Conservation (phyloP, 345 rosid genomes). For the Salix arbutifolia region DNA sequence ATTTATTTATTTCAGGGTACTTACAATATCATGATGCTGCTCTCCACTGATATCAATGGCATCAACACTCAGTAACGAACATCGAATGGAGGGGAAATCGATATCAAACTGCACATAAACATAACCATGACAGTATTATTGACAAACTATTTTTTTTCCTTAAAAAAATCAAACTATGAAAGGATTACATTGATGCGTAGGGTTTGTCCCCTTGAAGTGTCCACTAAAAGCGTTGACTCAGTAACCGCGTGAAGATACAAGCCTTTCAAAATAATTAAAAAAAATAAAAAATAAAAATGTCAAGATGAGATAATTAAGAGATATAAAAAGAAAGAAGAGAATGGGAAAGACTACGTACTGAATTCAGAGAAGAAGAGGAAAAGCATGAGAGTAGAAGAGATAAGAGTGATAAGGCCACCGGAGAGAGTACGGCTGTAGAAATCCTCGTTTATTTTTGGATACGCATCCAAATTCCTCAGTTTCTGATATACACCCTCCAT, state of each 20-base stretch:
- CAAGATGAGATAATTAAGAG: neutral
- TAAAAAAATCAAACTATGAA: neutral
- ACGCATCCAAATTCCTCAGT: constrained; percentile 71
- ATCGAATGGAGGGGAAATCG: constrained; percentile 29
- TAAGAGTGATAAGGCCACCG: constrained; percentile 80
- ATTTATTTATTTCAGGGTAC: neutral
- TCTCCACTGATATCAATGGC: constrained; percentile 36
- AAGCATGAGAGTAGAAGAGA: constrained; percentile 54
- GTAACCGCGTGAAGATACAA: constrained; percentile 27
- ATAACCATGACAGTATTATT: neutral
- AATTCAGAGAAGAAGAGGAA: constrained; percentile 78
- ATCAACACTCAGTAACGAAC: constrained; percentile 28
- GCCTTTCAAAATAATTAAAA: constrained; percentile 9
- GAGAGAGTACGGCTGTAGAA: constrained; percentile 79
- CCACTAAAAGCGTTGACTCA: constrained; percentile 32
- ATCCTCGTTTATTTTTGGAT: constrained; percentile 88
- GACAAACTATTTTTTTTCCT: neutral
- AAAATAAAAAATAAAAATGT: neutral
- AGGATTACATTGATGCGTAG: constrained; percentile 25
- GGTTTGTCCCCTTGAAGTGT: constrained; percentile 26
- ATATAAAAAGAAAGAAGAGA: too few relatives aligned
- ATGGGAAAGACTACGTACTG: constrained; percentile 30
- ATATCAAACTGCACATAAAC: constrained; percentile 27
- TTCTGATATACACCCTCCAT: constrained; percentile 47
- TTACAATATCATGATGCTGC: constrained; percentile 31